These are phyloP conservation scores for Telfairia occidentalis DNA, from an alignment of 331 rosid species.

Conservation along the genomic window DNA sequence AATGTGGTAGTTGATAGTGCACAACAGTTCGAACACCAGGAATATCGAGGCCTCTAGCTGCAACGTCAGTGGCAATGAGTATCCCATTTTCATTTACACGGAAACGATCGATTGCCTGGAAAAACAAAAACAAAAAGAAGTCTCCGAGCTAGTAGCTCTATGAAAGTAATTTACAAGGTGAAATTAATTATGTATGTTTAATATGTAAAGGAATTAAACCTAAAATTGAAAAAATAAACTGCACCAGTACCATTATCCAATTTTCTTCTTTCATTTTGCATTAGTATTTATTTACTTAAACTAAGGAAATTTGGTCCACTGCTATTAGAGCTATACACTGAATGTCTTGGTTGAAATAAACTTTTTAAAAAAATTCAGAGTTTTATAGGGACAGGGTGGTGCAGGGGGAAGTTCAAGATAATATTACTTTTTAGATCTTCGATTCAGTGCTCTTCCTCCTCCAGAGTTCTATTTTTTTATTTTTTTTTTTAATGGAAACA, in stretches of 20 bases:
- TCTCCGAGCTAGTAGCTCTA: background rate
- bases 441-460: background rate
- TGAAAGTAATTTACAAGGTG: background rate
- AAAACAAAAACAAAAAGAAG: slow-evolving; percentile 3
- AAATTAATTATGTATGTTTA: background rate
- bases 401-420: background rate
- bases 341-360: background rate
- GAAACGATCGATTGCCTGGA: slow-evolving; percentile 76
- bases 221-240: background rate
- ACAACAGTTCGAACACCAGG: slow-evolving; percentile 80
- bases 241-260: background rate
- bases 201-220: background rate
- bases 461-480: background rate
- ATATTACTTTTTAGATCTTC: background rate
- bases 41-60: slow-evolving; percentile 91
- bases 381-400: background rate
- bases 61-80: slow-evolving; percentile 84
- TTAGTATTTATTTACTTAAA: background rate
- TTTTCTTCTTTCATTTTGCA: background rate
- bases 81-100: slow-evolving; percentile 60
- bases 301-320: background rate
- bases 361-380: background rate
- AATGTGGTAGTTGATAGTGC: slow-evolving; percentile 98
- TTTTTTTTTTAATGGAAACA: no score
- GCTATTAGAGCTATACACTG: background rate